Base-by-base conservation (phyloP, 257 asterid species). In the Nicotiana benthamiana region DNA sequence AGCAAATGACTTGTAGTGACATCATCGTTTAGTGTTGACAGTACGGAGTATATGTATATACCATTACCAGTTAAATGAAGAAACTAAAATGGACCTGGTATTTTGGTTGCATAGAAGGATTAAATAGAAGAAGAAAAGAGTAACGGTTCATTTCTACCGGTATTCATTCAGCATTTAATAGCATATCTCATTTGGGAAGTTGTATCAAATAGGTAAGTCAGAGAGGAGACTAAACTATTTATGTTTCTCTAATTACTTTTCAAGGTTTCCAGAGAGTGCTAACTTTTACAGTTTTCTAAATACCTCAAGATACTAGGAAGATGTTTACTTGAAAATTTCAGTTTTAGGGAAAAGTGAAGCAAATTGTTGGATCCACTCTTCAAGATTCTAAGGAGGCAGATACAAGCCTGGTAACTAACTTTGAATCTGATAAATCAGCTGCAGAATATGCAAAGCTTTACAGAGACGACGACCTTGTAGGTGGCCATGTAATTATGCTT, bases 281-380 rank as follows among this genome's bases (percentile, higher is more conserved):
- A 51, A 63, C 32, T 52, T 40, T 61, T 28, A 40, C 24, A 53
- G 26, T 8, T 40, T 43, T 9, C 60, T 30, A 34, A 2, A 36
- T 63, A 52, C 36, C 26, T 51, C 16, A n/a, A 43, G 18, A 84
- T 74, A 24, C 43, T 54, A 3, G 24, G 34, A 54, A 20, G 52
- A 60, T 74, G 15, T 48, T 62, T 81, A 46, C 56, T 66, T 79
- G 61, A 54, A 61, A 36, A 17, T 11, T 46, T 30, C 43, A 40
- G 27, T 16, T 85, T 84, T 90, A 96, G 99, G 99, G 99, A 36
- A 96, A 91, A 90, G 99, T 96, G 86, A 94, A 94, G 87, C 99
- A 94, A 87, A 96, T 96, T 84, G 98, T 96, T 84, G 99, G 99
- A 70, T 92, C 99, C 83, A 96, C 99, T 79, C 98, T 96, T 83